phyloP scores from a whole-genome alignment of 805 yeast genomes.

The Metschnikowia matae region DNA sequence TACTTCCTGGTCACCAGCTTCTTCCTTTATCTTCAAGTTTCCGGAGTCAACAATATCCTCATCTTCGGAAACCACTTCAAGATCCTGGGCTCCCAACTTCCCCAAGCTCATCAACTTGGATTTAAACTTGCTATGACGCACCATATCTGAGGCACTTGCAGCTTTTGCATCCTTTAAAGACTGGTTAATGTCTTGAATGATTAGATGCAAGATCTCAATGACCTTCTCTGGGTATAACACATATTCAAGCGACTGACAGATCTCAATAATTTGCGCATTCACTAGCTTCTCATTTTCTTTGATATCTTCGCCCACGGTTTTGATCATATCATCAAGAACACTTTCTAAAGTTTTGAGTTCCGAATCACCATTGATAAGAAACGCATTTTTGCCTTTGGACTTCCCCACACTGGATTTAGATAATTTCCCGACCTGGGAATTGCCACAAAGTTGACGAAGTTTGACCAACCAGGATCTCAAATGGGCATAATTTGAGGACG shows the following conservation, averaged over 20 bases:
- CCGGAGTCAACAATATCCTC: neutral
- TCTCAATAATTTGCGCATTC: slow-evolving; percentile 41
- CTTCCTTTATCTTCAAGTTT: neutral
- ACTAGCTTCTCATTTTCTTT: slow-evolving; percentile 47
- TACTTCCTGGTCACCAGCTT: neutral
- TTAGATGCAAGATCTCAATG: slow-evolving; percentile 39
- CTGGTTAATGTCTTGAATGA: slow-evolving; percentile 18
- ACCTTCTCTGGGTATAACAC: slow-evolving; percentile 50
- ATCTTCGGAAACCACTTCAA: slow-evolving; percentile 4
- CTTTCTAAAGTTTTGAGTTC: slow-evolving; percentile 51
- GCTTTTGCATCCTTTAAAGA: neutral
- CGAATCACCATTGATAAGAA: slow-evolving; percentile 17
- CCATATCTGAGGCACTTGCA: slow-evolving; percentile 1
- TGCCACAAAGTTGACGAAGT: slow-evolving; percentile 79
- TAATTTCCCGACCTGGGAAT: slow-evolving; percentile 52
- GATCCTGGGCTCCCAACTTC: slow-evolving; percentile 23
- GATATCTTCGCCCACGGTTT: slow-evolving; percentile 48
- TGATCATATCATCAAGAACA: slow-evolving; percentile 63
- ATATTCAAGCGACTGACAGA: slow-evolving; percentile 69
- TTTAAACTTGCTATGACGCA: neutral
- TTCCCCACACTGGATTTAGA: slow-evolving; percentile 5
- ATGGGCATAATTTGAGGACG: slow-evolving; percentile 35
- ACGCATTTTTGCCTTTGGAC: slow-evolving; percentile 9
- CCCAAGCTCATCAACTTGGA: slow-evolving; percentile 3
- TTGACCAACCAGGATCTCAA: slow-evolving; percentile 67